Evolutionary conservation across 108 stramenopile species (phyloP).

Genomic region (Cyclotella baltica): DNA sequence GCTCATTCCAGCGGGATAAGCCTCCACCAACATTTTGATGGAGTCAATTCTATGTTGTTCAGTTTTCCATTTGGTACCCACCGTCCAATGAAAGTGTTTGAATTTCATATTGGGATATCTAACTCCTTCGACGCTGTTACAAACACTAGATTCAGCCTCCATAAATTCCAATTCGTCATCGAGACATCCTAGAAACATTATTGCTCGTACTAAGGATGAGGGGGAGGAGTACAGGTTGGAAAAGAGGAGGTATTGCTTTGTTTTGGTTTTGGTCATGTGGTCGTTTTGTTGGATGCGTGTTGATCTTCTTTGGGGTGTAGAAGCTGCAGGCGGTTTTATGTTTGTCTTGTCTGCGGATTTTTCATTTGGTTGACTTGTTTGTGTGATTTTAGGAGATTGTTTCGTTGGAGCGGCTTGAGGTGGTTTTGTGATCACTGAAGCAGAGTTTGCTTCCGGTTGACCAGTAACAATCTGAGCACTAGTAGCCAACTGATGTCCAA

Average conservation of each 20-base stretch:
- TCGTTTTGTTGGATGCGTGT: slow-evolving; percentile 11
- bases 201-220: slow-evolving; percentile 20
- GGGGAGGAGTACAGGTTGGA: slow-evolving; percentile 14
- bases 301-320: not conserved
- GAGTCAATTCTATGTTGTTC: slow-evolving; percentile 10
- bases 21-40: slow-evolving; percentile 3
- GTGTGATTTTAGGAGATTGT: too few species aligned
- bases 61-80: slow-evolving; percentile 21
- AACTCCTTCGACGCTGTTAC: too few species aligned
- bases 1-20: slow-evolving; percentile 9
- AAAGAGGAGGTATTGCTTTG: slow-evolving; percentile 6
- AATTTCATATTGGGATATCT: too few species aligned
- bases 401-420: too few species aligned
- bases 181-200: slow-evolving; percentile 21
- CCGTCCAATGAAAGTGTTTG: not conserved
- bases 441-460: too few species aligned
- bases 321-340: not conserved
- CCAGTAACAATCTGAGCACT: too few species aligned
- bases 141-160: slow-evolving; percentile 1
- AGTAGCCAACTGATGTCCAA: too few species aligned
- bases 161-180: slow-evolving; percentile 20
- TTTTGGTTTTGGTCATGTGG: not conserved
- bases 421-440: too few species aligned
- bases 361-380: not conserved
- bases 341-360: not conserved